A percentile compares a stretch with the other conserved stretches of the same genome.
These are phyloP conservation scores for Capronia epimyces DNA, from an alignment of 2,329 filamentous ascomycete species.

Conservation along the genomic window DNA sequence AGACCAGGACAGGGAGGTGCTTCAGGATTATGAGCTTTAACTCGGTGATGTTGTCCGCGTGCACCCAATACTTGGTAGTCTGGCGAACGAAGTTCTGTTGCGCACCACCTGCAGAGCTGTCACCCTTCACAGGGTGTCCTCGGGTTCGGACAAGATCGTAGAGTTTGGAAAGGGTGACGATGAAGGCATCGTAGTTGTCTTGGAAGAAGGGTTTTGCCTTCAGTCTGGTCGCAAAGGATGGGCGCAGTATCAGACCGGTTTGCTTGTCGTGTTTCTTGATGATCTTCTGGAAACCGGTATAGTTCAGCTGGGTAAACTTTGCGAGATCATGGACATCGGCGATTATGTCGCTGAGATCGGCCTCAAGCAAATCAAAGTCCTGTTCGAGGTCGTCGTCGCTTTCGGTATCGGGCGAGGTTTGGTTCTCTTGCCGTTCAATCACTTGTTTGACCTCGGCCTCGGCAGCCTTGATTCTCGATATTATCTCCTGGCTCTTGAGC, in stretches of 20 bases:
- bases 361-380: constrained; percentile 88
- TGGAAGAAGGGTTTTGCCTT: constrained; percentile 98
- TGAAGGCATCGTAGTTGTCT: constrained; percentile 94
- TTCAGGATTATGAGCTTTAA: constrained; percentile 96
- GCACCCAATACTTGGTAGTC: constrained; percentile 99
- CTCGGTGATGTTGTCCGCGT: constrained; percentile 96
- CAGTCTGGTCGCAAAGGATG: constrained; percentile 89
- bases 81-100: constrained; percentile 96
- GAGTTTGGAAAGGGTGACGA: constrained; percentile 88
- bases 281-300: constrained; percentile 98
- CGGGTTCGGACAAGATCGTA: constrained; percentile 92
- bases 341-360: constrained; percentile 94
- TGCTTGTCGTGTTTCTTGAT: constrained; percentile 99
- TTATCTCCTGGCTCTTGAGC: constrained; percentile 93
- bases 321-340: constrained; percentile 96
- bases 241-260: constrained; percentile 86
- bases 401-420: constrained; percentile 37
- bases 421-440: constrained; percentile 62
- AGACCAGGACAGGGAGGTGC: constrained; percentile 92
- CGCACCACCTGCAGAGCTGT: constrained; percentile 80
- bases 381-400: constrained; percentile 59
- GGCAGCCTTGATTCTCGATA: constrained; percentile 77
- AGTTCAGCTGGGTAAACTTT: constrained; percentile 97
- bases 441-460: constrained; percentile 89
- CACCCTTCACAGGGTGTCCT: constrained; percentile 86